Conservation (phyloP, 2,329 filamentous ascomycete genomes). For the Ilyonectria robusta region DNA sequence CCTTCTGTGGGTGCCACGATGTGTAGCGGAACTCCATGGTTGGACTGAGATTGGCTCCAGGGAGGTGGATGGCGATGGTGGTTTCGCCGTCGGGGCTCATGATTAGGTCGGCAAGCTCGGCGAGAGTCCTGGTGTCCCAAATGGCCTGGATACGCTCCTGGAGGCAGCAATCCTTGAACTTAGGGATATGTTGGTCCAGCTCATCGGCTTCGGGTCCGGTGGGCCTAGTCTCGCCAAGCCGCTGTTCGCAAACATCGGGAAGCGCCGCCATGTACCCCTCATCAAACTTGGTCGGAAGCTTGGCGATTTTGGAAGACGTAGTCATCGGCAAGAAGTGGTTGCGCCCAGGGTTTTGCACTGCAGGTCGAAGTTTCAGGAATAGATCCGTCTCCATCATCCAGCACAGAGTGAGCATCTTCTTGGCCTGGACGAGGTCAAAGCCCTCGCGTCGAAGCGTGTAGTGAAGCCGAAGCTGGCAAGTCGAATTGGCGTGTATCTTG, state of each 20-base stretch:
- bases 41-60: background rate
- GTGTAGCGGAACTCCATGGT: constrained; percentile 30
- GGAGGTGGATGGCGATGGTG: constrained; percentile 24
- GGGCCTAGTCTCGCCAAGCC: constrained; percentile 21
- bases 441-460: constrained; percentile 27
- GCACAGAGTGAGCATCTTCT: constrained; percentile 30
- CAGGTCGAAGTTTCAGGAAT: constrained; percentile 27
- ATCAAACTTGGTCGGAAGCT: constrained; percentile 8
- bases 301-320: constrained; percentile 24
- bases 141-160: constrained; percentile 36
- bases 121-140: constrained; percentile 21
- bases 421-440: constrained; percentile 28
- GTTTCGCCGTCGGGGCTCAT: constrained; percentile 25
- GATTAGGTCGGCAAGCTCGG: constrained; percentile 26
- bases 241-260: background rate
- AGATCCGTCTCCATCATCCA: constrained; percentile 35
- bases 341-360: background rate
- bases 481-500: constrained; percentile 45
- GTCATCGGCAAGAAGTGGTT: constrained; percentile 33
- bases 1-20: constrained; percentile 34
- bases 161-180: constrained; percentile 14
- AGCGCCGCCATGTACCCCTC: constrained; percentile 9
- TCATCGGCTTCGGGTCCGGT: background rate
- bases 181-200: constrained; percentile 28
- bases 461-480: constrained; percentile 36